Evolutionary conservation across 2,329 filamentous ascomycete genomes (phyloP).

Genomic region (Pseudogymnoascus sp.): DNA sequence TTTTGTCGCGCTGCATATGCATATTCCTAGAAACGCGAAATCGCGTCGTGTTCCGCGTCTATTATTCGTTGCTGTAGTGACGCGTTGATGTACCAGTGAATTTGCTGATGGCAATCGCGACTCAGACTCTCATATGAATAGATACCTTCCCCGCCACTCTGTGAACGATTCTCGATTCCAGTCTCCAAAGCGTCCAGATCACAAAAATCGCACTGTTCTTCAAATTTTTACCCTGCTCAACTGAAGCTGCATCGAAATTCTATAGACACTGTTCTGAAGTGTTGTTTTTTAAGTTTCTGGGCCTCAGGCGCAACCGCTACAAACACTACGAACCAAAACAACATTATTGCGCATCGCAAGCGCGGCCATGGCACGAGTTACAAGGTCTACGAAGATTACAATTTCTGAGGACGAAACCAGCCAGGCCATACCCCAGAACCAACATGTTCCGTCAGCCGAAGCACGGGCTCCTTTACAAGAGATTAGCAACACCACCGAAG

Average conservation of each 20-base stretch:
- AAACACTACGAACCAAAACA: background rate
- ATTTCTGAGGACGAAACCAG: slow-evolving; percentile 23
- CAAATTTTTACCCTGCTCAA: too few species aligned
- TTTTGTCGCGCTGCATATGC: background rate
- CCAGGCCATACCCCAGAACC: slow-evolving; percentile 6
- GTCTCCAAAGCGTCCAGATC: background rate
- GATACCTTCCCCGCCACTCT: background rate
- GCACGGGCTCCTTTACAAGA: slow-evolving; percentile 14
- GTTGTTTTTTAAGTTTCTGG: background rate
- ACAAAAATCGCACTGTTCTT: background rate
- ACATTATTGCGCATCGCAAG: background rate
- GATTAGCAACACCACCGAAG: slow-evolving; percentile 3
- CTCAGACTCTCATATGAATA: slow-evolving; percentile 5
- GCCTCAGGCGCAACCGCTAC: background rate
- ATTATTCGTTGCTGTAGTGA: slow-evolving; percentile 9
- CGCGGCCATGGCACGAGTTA: slow-evolving; percentile 27
- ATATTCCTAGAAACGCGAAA: background rate
- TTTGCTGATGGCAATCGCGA: background rate
- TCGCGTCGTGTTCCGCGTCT: slow-evolving; percentile 1
- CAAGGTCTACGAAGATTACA: slow-evolving; percentile 25
- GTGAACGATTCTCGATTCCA: background rate
- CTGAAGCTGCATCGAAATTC: background rate
- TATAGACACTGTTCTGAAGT: background rate
- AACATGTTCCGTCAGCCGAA: slow-evolving; percentile 16
- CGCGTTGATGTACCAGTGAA: background rate